A percentile compares a stretch with the other conserved stretches of the same genome.
Evolutionary conservation across 1,139 yeast species (phyloP).

Genomic region (Candida tropicalis): DNA sequence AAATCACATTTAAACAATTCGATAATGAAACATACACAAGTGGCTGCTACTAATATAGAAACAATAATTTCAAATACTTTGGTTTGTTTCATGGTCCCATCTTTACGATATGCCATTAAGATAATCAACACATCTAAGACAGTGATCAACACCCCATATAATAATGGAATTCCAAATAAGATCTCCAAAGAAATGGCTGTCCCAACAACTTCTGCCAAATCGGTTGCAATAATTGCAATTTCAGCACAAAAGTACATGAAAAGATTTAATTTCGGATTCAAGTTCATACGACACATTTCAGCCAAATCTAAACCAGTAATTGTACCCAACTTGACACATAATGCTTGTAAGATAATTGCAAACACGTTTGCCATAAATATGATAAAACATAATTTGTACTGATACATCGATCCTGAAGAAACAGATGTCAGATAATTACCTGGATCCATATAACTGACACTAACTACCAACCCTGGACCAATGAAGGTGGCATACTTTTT

Average conservation of each 20-base stretch:
- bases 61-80: conserved; percentile 70
- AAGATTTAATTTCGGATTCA: conserved; percentile 60
- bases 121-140: conserved; percentile 73
- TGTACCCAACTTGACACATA: conserved; percentile 76
- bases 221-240: conserved; percentile 77
- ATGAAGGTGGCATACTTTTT: conserved; percentile 60
- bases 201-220: conserved; percentile 81
- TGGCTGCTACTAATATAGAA: conserved; percentile 58
- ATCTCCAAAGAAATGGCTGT: conserved; percentile 77
- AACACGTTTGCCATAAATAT: conserved; percentile 66
- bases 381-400: conserved; percentile 63
- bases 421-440: conserved; percentile 83
- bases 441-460: conserved; percentile 82
- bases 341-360: conserved; percentile 71
- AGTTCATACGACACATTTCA: conserved; percentile 68
- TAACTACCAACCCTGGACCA: conserved; percentile 81
- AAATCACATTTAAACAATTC: conserved; percentile 58
- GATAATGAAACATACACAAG: conserved; percentile 66
- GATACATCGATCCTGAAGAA: conserved; percentile 74
- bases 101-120: conserved; percentile 69
- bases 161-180: conserved; percentile 64
- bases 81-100: conserved; percentile 67
- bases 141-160: conserved; percentile 68
- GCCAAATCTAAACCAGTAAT: conserved; percentile 80
- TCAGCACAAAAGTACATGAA: conserved; percentile 67